Conservation (phyloP, 306 rosid genomes). For the Abrus pulchellus region DNA sequence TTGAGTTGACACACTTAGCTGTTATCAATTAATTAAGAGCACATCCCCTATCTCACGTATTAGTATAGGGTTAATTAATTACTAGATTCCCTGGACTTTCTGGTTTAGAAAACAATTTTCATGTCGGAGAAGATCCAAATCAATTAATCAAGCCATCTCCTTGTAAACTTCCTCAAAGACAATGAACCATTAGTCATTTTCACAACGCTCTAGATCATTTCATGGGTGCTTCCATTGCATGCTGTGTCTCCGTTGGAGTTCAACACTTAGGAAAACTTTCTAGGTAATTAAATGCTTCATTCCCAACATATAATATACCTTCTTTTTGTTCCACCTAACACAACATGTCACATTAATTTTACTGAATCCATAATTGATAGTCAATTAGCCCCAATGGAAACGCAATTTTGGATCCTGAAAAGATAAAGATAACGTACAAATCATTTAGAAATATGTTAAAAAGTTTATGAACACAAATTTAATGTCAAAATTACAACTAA, state of each 20-base stretch:
- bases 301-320: constrained; percentile 4
- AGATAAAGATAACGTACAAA: neutral
- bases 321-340: constrained; percentile 43
- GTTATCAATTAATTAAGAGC: constrained; percentile 48
- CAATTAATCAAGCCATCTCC: constrained; percentile 19
- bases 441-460: too few species aligned
- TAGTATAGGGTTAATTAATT: constrained; percentile 18
- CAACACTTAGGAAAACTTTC: constrained; percentile 45
- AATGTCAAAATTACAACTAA: too few species aligned
- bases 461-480: too few species aligned
- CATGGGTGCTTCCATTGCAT: constrained; percentile 53
- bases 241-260: constrained; percentile 52
- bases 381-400: constrained; percentile 37
- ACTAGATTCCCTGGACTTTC: constrained; percentile 24
- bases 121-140: constrained; percentile 22
- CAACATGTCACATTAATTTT: neutral
- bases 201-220: constrained; percentile 42
- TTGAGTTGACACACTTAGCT: constrained; percentile 58
- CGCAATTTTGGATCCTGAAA: neutral
- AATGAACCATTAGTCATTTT: constrained; percentile 47
- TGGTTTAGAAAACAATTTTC: neutral
- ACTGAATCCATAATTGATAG: neutral
- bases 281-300: constrained; percentile 34
- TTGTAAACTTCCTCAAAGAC: constrained; percentile 44
- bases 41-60: constrained; percentile 39